Base-by-base conservation (phyloP, 2,329 filamentous ascomycete species). In the Neoarthrinium moseri region DNA sequence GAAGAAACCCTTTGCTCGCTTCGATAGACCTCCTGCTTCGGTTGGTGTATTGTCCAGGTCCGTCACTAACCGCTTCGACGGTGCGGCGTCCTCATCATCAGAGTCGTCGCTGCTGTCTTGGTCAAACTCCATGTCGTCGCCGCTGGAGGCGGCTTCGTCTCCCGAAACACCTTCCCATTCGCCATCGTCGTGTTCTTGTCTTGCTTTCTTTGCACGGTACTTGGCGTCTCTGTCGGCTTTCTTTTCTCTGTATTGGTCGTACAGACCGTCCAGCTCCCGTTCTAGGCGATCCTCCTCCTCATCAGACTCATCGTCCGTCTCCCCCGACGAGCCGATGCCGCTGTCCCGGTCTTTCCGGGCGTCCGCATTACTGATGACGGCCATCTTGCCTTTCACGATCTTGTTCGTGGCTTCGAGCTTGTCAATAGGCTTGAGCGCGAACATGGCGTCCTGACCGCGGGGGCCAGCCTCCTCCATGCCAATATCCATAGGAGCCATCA, bases 401-500 rank as follows among this genome's bases (percentile, higher is more conserved):
- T 82, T 83, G 52, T 80, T 78, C 49, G 86, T 74, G 4, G 83
- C 85, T 37, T 84, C 82, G 15, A 83, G 81, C 63, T 89, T 87
- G 62, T 96, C 89, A 35, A 95, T 79, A 7, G 83, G 73, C 65
- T 91, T 95, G 37, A 97, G 77, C 3, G 83, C 83, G 64, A 99
- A 99, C 74, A 96, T 94, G 22, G 88, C 76, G 36, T 90, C 88
- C 33, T 90, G 84, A 20, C 89, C 91, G 40, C 81, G 74, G 0
- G 89, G 87, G 0, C 89, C 89, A 20, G 80, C 71, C 67, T 94
- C 90, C 62, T 96, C 94, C 71, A 95, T 81, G 59, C 94, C 94
- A 52, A 99, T 96, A 53, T 99, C 94, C 76, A 90, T 94, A 6
- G 94, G 94, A 1, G 91, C 88, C 2, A 86, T 86, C 94, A 99